A percentile compares a stretch with the other conserved stretches of the same genome.
These are phyloP conservation scores for Mortierella antarctica DNA, from an alignment of 192 early-diverging fungal species.

Conservation along the genomic window DNA sequence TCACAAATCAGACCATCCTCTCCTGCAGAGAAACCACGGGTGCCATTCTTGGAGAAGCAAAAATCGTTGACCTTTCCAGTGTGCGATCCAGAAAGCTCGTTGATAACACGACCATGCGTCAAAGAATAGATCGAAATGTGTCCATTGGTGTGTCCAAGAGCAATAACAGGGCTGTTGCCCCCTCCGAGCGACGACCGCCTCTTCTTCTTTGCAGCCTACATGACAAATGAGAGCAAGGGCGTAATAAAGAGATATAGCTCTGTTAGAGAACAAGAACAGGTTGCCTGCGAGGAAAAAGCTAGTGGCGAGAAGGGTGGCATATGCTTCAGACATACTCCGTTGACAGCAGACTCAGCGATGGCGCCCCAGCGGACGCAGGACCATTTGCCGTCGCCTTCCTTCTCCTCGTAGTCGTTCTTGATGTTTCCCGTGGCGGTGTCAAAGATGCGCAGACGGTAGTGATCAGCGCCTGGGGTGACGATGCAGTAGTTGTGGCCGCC, in stretches of 20 bases:
- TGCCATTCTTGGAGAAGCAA: conserved; percentile 58
- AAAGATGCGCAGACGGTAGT: conserved; percentile 65
- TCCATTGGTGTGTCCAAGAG: conserved; percentile 63
- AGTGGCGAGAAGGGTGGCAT: neutral
- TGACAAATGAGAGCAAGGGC: neutral
- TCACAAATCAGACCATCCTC: conserved; percentile 63
- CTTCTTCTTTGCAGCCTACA: conserved; percentile 54
- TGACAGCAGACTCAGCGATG: conserved; percentile 41
- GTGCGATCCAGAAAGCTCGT: conserved; percentile 58
- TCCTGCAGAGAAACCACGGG: conserved; percentile 59
- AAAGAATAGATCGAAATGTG: conserved; percentile 62
- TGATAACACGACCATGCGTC: conserved; percentile 57
- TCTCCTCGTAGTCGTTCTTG: conserved; percentile 61
- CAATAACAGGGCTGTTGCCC: conserved; percentile 52
- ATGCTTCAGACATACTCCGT: conserved; percentile 31
- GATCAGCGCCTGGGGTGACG: conserved; percentile 66
- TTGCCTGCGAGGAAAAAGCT: neutral
- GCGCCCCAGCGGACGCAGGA: conserved; percentile 65
- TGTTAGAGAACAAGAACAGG: neutral
- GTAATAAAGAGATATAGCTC: neutral
- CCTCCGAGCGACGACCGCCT: conserved; percentile 18
- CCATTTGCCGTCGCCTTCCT: conserved; percentile 62
- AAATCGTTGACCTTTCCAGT: conserved; percentile 61
- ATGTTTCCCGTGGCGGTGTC: conserved; percentile 61
- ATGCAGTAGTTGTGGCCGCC: conserved; percentile 60